Evolutionary conservation across 371 early-diverging fungal species (phyloP), one percentile per base, ranked within the genome.

Genomic region (Mucor circinelloides): DNA sequence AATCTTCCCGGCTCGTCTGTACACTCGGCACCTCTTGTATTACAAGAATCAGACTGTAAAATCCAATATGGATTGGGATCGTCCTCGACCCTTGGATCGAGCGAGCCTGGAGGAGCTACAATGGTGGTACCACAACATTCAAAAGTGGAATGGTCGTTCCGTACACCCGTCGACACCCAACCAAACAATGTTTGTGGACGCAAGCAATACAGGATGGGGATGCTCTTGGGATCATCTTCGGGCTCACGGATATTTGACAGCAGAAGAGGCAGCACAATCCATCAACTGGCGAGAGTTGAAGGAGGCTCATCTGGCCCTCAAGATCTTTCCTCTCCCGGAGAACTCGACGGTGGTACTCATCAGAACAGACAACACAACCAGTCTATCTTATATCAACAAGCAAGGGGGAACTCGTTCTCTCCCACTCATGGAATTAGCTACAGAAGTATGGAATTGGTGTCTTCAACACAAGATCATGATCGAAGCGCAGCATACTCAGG

Each of bases 241-340:
- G 21, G 52, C 64, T 3, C 64, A 67, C 25, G 69, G 67, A 6
- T 36, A 63, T n/a, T 73, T 69, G 67, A 69, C 57, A 4, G 25
- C 25, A 0, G 13, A 61, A 8, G 70, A 73, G 58, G 52, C 62
- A 9, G 23, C 2, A 3, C 36, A 64, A 30, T 73, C 69, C 6
- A 73, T 73, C 64, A 69, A 64, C 15, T 69, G 67, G 70, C 19
- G 70, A 27, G 74, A 73, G 32, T 42, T 73, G 9, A 55, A 69
- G 17, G 69, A 63, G 3, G 64, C 55, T n/a, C n/a, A n/a, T n/a
- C n/a, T n/a, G n/a, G n/a, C n/a, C n/a, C n/a, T n/a, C n/a, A n/a
- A n/a, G n/a, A n/a, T n/a, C n/a, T n/a, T n/a, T n/a, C n/a, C n/a
- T n/a, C n/a, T n/a, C n/a, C n/a, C n/a, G n/a, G n/a, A n/a, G n/a